Base-by-base conservation (phyloP, 2,329 filamentous ascomycete species). In the Trichoderma aggressivum region DNA sequence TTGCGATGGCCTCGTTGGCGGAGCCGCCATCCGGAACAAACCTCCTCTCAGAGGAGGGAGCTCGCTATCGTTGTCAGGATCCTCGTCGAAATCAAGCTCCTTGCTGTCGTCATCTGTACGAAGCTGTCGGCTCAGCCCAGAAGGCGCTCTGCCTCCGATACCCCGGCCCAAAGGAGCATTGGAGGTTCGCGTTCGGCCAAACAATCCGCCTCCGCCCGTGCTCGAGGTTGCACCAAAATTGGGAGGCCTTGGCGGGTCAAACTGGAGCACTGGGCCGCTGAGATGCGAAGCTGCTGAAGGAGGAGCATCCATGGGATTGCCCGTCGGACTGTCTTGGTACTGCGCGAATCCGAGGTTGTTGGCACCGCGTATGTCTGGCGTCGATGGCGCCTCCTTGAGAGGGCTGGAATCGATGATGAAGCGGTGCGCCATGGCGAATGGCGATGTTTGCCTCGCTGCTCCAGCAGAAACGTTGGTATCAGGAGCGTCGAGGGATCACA, bases 271-370 rank as follows among this genome's bases (percentile, higher is more conserved):
- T 47, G 87, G 88, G 79, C 86, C 88, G 70, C 86, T 84, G 47
- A 89, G 78, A 75, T 83, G 88, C 14, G 85, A 86, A 34, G 83
- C 85, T 26, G 87, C 86, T 32, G 87, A 86, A 1, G 84, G 84
- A 11, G 86, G 85, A 32, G 84, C 83, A 0, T 83, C 86, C 21
- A 83, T 84, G 6, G 87, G 86, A 2, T 87, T 88, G 3, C 85
- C 88, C 47, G 86, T 85, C 34, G 86, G 85, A 63, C 83, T 80
- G 10, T 84, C 81, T 72, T 78, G 82, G 50, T 83, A 82, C 47
- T 79, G 79, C 53, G 83, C 84, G 55, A 80, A 76, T 47, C 79
- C 81, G 24, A 79, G 77, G 34, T 75, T 74, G 68, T 75, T 77
- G 66, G 77, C 78, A 36, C 78, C 78, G 70, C 76, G 79, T 71